phyloP scores from a whole-genome alignment of 1,284 basidiomycete genomes.

The Xerocomus amazonicus region DNA sequence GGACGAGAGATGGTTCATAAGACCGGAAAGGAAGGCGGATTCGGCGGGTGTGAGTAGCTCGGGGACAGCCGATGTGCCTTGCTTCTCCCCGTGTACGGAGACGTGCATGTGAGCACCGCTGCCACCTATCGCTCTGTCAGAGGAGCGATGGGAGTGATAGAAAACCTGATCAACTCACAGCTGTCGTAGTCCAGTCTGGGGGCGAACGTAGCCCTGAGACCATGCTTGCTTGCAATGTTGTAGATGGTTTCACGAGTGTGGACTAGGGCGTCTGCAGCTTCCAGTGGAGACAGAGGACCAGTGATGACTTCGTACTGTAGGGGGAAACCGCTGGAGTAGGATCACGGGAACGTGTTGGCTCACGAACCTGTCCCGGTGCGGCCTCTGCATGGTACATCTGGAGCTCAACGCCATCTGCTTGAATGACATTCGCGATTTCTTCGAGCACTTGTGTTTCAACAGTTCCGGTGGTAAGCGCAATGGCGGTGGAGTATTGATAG shows the following conservation, averaged over 20 bases:
- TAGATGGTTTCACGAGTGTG: constrained; percentile 65
- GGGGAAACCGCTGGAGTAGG: not conserved
- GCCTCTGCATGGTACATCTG: constrained; percentile 61
- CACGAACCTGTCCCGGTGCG: constrained; percentile 60
- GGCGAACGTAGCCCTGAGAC: constrained; percentile 60
- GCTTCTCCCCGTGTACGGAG: constrained; percentile 45
- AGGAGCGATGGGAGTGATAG: not conserved
- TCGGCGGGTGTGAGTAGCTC: constrained; percentile 21
- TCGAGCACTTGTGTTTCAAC: constrained; percentile 43
- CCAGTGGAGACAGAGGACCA: constrained; percentile 58
- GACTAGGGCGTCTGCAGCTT: constrained; percentile 64
- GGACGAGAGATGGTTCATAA: constrained; percentile 55
- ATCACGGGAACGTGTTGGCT: not conserved
- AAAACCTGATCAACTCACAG: constrained; percentile 29
- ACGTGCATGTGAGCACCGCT: constrained; percentile 61
- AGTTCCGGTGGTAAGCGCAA: constrained; percentile 43
- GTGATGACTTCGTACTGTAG: constrained; percentile 61
- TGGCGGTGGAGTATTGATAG: constrained; percentile 51
- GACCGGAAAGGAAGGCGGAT: constrained; percentile 44
- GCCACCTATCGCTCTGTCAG: constrained; percentile 38
- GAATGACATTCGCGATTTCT: constrained; percentile 50
- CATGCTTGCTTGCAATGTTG: constrained; percentile 61
- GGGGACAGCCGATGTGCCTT: constrained; percentile 1
- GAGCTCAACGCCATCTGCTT: constrained; percentile 45
- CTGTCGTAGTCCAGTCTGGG: constrained; percentile 50